Base-by-base conservation (phyloP, 2,329 filamentous ascomycete species). In the Tolypocladium tundrense region DNA sequence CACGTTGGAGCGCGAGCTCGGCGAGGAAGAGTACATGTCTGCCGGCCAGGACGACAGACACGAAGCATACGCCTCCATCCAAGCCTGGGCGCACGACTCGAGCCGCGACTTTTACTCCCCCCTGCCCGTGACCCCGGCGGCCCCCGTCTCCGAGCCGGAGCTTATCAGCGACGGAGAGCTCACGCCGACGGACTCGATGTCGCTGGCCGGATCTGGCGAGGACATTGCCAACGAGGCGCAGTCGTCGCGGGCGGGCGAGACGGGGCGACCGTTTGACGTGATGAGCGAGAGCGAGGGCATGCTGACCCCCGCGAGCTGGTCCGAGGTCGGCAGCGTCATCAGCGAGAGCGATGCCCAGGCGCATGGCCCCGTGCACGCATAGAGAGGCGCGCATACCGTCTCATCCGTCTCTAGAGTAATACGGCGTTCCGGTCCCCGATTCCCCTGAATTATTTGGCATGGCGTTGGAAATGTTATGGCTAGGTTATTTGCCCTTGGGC, bases 231-330 rank as follows among this genome's bases (percentile, higher is more conserved):
- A 77, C 40, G 78, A 81, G 48, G 70, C 62, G 37, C 66, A 61
- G 24, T 76, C 75, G 8, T 71, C 69, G 0, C 66, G 70, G 54
- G 71, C 69, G 2, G 73, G 67, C 10, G 73, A 73, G 37, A 73
- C 63, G 14, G 73, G 71, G 21, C 67, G 69, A 1, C 73, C 77
- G 50, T 81, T 75, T 56, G 83, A 85, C 60, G 77, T 85, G 19
- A 70, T 85, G 72, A 86, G 82, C 64, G 80, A 84, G 62, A 82
- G 80, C 63, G 81, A 80, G 39, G 82, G 81, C 37, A 79, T 85
- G 65, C 69, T 76, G 57, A 87, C 84, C 0, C 84, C 84, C 0
- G 77, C 78, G 1, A 85, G 80, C 68, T 87, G 84, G 84, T 84
- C 81, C 8, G 84, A 87, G 66, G 78, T 87, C 16, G 84, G 82